These are phyloP conservation scores for Tricholoma furcatifolium DNA, from an alignment of 768 basidiomycete species.

Conservation along the genomic window DNA sequence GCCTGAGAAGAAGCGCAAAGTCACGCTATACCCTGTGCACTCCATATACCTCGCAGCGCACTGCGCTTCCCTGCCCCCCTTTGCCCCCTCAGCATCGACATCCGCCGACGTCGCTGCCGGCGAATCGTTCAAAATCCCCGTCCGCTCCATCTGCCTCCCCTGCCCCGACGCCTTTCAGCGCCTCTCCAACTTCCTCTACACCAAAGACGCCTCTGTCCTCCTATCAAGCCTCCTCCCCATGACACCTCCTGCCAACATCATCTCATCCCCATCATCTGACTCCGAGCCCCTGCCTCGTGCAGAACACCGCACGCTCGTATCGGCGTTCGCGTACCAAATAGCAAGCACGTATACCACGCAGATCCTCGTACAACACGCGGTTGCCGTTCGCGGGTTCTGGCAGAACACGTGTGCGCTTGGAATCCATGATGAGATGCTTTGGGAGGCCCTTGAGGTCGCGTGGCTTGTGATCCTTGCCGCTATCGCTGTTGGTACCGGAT, in stretches of 20 bases:
- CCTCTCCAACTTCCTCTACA: conserved; percentile 68
- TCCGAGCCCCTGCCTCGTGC: background rate
- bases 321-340: conserved; percentile 30
- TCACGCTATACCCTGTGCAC: conserved; percentile 66
- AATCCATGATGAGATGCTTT: conserved; percentile 61
- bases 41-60: conserved; percentile 67
- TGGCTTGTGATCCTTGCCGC: conserved; percentile 70
- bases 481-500: conserved; percentile 49
- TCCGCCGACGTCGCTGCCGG: conserved; percentile 23
- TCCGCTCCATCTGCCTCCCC: conserved; percentile 63
- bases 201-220: conserved; percentile 49
- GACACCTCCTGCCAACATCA: conserved; percentile 28
- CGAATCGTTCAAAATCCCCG: conserved; percentile 43
- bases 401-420: conserved; percentile 71
- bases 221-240: conserved; percentile 50
- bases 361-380: conserved; percentile 44
- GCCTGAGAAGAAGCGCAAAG: conserved; percentile 23
- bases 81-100: conserved; percentile 32
- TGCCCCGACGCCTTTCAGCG: conserved; percentile 59
- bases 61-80: conserved; percentile 61
- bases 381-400: conserved; percentile 71
- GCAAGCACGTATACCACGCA: conserved; percentile 41
- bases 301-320: conserved; percentile 12
- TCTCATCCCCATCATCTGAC: background rate
- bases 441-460: conserved; percentile 63